Conservation (phyloP, 2,329 filamentous ascomycete genomes). For the Alternaria viburni region DNA sequence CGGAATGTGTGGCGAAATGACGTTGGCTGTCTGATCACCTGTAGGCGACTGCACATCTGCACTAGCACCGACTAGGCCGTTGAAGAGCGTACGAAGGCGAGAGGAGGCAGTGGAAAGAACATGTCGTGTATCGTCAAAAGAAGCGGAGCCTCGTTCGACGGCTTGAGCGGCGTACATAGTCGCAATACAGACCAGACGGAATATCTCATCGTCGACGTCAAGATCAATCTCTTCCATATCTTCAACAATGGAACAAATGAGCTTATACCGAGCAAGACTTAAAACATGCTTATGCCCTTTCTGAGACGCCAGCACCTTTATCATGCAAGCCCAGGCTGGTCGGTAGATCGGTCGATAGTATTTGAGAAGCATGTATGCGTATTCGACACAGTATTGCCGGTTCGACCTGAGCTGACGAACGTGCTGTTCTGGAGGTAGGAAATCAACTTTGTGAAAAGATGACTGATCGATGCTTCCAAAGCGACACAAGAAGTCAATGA, state of each 20-base stretch:
- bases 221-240: constrained; percentile 37
- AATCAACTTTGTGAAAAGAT: constrained; percentile 3
- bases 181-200: constrained; percentile 42
- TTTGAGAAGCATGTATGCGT: constrained; percentile 36
- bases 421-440: constrained; percentile 24
- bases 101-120: constrained; percentile 24
- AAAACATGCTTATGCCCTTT: not conserved
- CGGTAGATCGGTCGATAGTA: constrained; percentile 31
- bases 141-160: constrained; percentile 14
- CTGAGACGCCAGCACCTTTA: constrained; percentile 29
- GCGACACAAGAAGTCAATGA: constrained; percentile 41
- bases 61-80: constrained; percentile 28
- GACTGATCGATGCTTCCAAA: constrained; percentile 29
- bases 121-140: constrained; percentile 14
- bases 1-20: constrained; percentile 52
- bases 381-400: constrained; percentile 36
- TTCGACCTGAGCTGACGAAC: constrained; percentile 23
- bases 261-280: constrained; percentile 27
- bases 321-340: constrained; percentile 39
- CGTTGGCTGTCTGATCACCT: not conserved
- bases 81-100: constrained; percentile 36
- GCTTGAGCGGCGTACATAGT: constrained; percentile 38
- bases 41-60: constrained; percentile 14
- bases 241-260: constrained; percentile 31
- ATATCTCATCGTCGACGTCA: constrained; percentile 42